Evolutionary conservation across 78 protist genomes (phyloP).

Genomic region (slime mould (Dictyostelium discoideum)): dicty_2.7 NC_007090.3:5174501-5175000

Average conservation of each 20-base stretch:
- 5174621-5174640: not conserved
- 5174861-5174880: no score
- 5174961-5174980: not conserved
- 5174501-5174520: not conserved
- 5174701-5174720: not conserved
- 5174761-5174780: not conserved
- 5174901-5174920: not conserved
- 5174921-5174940: no score
- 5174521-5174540: not conserved
- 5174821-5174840: no score
- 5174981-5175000: no score
- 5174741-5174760: not conserved
- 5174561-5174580: not conserved
- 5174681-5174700: not conserved
- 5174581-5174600: not conserved
- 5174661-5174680: not conserved
- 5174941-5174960: not conserved
- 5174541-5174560: not conserved
- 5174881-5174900: not conserved
- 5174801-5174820: not conserved
- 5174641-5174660: not conserved
- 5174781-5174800: no score
- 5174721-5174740: not conserved
- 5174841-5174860: no score
- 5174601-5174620: not conserved